Percentiles rank a stretch among this genome's conserved stretches.
Conservation (phyloP, 768 basidiomycete genomes). For the Amylocystis lapponica region DNA sequence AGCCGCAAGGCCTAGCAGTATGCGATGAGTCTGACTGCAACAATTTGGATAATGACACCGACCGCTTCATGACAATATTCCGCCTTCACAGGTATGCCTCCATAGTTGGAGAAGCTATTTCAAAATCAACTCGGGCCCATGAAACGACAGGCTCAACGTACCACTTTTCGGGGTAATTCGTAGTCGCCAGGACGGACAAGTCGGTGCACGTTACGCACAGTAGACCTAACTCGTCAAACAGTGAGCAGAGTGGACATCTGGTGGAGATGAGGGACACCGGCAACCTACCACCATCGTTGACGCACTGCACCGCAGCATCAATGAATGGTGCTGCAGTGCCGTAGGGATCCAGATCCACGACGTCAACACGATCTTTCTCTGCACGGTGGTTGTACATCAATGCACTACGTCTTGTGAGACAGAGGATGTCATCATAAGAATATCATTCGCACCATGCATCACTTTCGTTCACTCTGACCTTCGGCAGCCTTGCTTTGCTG, state of each 20-base stretch:
- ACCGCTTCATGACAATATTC: conserved; percentile 95
- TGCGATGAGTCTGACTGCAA: background rate
- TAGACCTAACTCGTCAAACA: conserved; percentile 47
- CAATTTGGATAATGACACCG: conserved; percentile 24
- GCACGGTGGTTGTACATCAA: conserved; percentile 88
- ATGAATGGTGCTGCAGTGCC: conserved; percentile 97
- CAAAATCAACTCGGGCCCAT: background rate
- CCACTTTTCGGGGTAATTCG: conserved; percentile 98
- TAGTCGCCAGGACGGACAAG: conserved; percentile 86
- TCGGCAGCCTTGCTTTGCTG: conserved; percentile 30
- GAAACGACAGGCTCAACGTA: conserved; percentile 22
- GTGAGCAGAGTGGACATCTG: no score
- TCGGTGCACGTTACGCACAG: conserved; percentile 97
- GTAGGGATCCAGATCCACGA: conserved; percentile 97
- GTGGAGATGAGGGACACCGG: background rate
- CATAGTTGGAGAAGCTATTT: conserved; percentile 88
- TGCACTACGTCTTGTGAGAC: conserved; percentile 39
- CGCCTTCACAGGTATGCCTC: conserved; percentile 83
- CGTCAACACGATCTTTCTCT: conserved; percentile 73
- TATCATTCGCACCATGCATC: conserved; percentile 72
- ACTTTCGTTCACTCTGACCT: conserved; percentile 82
- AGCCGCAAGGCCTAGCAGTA: conserved; percentile 73
- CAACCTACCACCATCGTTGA: conserved; percentile 78
- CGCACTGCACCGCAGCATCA: conserved; percentile 85
- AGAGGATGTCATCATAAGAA: background rate